Evolutionary conservation across 1,284 basidiomycete genomes (phyloP).

Genomic region (Moesziomyces antarcticus): DNA sequence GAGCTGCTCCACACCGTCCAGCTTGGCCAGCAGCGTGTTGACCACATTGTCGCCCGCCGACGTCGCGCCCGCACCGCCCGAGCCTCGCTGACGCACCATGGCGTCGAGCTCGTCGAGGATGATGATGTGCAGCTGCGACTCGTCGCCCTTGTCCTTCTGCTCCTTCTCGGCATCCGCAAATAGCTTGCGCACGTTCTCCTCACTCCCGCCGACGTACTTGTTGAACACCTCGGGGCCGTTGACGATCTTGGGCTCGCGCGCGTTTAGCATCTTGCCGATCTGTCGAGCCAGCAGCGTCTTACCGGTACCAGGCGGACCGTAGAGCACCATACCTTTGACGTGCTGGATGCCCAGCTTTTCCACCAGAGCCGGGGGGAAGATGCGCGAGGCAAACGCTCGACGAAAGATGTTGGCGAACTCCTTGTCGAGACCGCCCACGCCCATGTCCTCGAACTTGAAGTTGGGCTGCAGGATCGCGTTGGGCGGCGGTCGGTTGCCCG

Average conservation of each 20-base stretch:
- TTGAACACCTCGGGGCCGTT: conserved; percentile 98
- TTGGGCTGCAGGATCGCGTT: conserved; percentile 97
- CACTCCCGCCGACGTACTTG: conserved; percentile 97
- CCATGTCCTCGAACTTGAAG: conserved; percentile 99
- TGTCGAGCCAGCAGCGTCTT: conserved; percentile 98
- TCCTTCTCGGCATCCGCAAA: conserved; percentile 98
- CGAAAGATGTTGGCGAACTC: conserved; percentile 98
- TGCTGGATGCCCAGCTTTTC: conserved; percentile 99
- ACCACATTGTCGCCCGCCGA: conserved; percentile 98
- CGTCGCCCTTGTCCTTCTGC: conserved; percentile 99
- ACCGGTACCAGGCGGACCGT: conserved; percentile 96
- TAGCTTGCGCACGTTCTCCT: conserved; percentile 97
- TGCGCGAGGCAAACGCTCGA: conserved; percentile 96
- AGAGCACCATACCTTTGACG: conserved; percentile 95
- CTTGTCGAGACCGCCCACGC: conserved; percentile 94
- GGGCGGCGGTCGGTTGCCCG: conserved; percentile 88
- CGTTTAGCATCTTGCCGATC: conserved; percentile 99
- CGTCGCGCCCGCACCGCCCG: conserved; percentile 75
- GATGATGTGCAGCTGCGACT: conserved; percentile 97
- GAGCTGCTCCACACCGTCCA: conserved; percentile 99
- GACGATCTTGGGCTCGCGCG: conserved; percentile 96
- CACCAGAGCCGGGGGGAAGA: conserved; percentile 95
- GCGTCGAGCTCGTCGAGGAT: conserved; percentile 99
- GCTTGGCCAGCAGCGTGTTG: conserved; percentile 98
- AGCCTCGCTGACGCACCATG: conserved; percentile 93